Evolutionary conservation across 1,284 basidiomycete species (phyloP), one percentile per base, ranked within the genome.

Genomic region (Rhodotorula sp.): DNA sequence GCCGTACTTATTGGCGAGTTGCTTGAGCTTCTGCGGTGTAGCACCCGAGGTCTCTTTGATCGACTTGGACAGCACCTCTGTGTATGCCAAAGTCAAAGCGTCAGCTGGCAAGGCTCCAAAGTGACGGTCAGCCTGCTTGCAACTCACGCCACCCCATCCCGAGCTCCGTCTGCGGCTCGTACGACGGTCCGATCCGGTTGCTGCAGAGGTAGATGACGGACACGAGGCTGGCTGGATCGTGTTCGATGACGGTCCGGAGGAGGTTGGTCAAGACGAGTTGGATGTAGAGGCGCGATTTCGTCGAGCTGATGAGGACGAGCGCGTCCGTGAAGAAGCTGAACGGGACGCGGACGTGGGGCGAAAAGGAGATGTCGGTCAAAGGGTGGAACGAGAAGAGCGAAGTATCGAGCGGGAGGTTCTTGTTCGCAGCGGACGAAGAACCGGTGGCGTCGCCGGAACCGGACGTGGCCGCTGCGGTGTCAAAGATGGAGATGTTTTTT

Each of bases 121-220:
- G 52, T 21, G 43, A 26, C 23, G 34, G 52, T 18, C 18, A 57
- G 38, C 38, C 38, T 43, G 38, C 38, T 7, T 38, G 38, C 5
- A 28, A 63, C 62, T 45, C 54, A 63, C 62, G 68, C 58, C 80
- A 77, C 14, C 82, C 82, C 12, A 83, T 70, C 3, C 82, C 82
- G 19, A 83, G 80, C 69, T 83, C 81, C 21, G 81, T 74, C 55
- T 80, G 80, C 45, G 52, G 31, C 34, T 81, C 81, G 71, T 82
- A 81, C 0, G 80, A 76, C 23, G 93, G 92, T 1, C 88, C 87
- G 49, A 97, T 86, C 49, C 91, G 87, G 80, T 95, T 97, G 38
- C 91, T 92, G 54, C 95, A 84, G 38, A 97, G 87, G 81, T 95
- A 97, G n/a, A 95, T 83, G n/a, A 91, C 85, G 19, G 91, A 86